phyloP scores from a whole-genome alignment of 1,284 basidiomycete genomes.

The Fomes fomentarius region DNA sequence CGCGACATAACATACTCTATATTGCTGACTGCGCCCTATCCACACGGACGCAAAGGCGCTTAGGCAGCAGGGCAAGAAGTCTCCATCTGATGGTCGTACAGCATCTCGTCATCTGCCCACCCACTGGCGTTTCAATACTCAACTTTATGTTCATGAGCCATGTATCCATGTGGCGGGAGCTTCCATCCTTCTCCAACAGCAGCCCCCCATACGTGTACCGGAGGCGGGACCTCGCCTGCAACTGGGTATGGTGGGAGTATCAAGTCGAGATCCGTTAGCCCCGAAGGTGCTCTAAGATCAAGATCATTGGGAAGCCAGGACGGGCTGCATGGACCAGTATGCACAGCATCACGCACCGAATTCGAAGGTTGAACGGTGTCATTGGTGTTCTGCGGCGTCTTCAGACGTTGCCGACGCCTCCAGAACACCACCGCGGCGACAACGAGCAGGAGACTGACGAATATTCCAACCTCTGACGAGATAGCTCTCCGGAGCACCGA shows the following conservation, averaged over 20 bases:
- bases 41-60: neutral
- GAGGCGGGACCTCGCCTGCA: too few species aligned
- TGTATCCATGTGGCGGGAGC: neutral
- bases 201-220: neutral
- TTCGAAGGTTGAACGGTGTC: neutral
- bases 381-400: neutral
- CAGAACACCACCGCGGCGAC: too few species aligned
- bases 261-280: neutral
- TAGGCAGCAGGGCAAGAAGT: neutral
- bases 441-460: too few species aligned
- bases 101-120: neutral
- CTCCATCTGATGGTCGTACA: neutral
- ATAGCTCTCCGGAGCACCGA: too few species aligned
- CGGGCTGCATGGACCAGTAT: neutral
- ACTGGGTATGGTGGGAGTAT: neutral
- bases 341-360: neutral
- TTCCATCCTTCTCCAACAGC: neutral
- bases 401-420: neutral
- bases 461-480: too few species aligned
- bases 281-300: neutral
- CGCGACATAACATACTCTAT: too few species aligned
- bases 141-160: neutral
- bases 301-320: neutral
- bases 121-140: neutral
- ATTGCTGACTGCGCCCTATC: too few species aligned